Evolutionary conservation across 805 yeast species (phyloP).

Genomic region (Saturnispora quitensis): DNA sequence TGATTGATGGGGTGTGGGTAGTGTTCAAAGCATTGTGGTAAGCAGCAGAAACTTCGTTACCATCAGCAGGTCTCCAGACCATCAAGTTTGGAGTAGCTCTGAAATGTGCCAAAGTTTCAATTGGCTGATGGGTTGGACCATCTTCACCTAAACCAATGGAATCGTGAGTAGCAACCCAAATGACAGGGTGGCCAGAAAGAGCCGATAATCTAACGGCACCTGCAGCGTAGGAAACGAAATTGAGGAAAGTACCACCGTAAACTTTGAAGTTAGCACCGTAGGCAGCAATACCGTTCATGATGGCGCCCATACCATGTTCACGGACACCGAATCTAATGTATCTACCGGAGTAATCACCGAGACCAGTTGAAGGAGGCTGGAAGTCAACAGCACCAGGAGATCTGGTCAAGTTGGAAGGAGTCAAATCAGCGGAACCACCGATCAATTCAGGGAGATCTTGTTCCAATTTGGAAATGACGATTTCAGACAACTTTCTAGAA

Average conservation of each 20-base stretch:
- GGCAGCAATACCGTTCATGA: constrained; percentile 94
- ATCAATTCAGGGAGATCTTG: constrained; percentile 73
- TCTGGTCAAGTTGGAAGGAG: constrained; percentile 94
- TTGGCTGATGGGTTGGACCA: constrained; percentile 92
- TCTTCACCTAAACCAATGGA: constrained; percentile 89
- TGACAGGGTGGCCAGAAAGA: constrained; percentile 71
- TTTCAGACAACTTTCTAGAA: constrained; percentile 88
- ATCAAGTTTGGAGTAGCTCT: constrained; percentile 76
- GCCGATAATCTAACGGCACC: constrained; percentile 86
- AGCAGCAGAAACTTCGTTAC: constrained; percentile 82
- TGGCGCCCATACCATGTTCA: constrained; percentile 99
- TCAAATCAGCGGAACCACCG: constrained; percentile 98
- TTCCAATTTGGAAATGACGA: constrained; percentile 54
- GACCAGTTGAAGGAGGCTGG: constrained; percentile 75
- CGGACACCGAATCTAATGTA: constrained; percentile 97
- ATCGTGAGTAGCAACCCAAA: constrained; percentile 87
- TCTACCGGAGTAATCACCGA: constrained; percentile 86
- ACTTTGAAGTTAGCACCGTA: constrained; percentile 79
- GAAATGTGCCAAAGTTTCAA: constrained; percentile 78
- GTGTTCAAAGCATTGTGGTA: constrained; percentile 57
- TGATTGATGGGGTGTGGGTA: constrained; percentile 57
- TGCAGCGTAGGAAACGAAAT: constrained; percentile 77
- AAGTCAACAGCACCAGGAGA: constrained; percentile 77
- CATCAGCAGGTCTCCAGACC: constrained; percentile 93
- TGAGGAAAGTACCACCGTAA: constrained; percentile 96